phyloP scores from a whole-genome alignment of 164 flowering plant species.

The Vitis rupestris region DNA sequence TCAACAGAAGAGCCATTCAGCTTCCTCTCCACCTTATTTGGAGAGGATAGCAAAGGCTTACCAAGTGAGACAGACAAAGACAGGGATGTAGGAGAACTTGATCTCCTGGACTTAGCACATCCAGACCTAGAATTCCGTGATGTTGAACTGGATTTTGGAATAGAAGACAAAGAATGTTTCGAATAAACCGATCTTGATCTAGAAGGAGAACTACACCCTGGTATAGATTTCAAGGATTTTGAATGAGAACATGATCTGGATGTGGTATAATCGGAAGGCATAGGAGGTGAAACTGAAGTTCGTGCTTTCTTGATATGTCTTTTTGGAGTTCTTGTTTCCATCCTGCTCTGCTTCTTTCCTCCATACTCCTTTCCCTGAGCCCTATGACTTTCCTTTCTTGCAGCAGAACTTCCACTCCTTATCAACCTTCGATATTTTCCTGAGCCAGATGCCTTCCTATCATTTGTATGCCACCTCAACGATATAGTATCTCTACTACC shows the following conservation, averaged over 20 bases:
- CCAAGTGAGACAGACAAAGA: constrained; percentile 29
- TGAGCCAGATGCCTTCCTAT: constrained; percentile 15
- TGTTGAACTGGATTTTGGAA: constrained; percentile 21
- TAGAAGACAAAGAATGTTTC: constrained; percentile 13
- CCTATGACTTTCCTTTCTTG: constrained; percentile 10
- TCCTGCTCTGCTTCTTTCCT: constrained; percentile 22
- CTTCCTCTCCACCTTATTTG: constrained; percentile 21
- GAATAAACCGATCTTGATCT: constrained; percentile 27
- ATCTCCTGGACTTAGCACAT: constrained; percentile 29
- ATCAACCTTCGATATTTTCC: constrained; percentile 10
- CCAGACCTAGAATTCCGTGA: constrained; percentile 24
- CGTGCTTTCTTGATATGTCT: constrained; percentile 22
- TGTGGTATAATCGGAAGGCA: constrained; percentile 22
- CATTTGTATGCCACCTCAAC: constrained; percentile 11
- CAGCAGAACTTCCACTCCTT: constrained; percentile 10
- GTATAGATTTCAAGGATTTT: constrained; percentile 18
- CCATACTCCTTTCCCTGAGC: constrained; percentile 15
- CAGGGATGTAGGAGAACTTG: constrained; percentile 30
- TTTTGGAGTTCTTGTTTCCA: constrained; percentile 18
- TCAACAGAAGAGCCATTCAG: constrained; percentile 15
- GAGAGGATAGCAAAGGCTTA: constrained; percentile 25
- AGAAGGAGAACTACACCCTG: constrained; percentile 20
- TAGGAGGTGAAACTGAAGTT: constrained; percentile 18
- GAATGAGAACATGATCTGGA: constrained; percentile 31
- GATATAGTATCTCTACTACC: constrained; percentile 12